A percentile compares a stretch with the other conserved stretches of the same genome.
phyloP scores from a whole-genome alignment of 208 protist species.

The Lotmaria passim region DNA sequence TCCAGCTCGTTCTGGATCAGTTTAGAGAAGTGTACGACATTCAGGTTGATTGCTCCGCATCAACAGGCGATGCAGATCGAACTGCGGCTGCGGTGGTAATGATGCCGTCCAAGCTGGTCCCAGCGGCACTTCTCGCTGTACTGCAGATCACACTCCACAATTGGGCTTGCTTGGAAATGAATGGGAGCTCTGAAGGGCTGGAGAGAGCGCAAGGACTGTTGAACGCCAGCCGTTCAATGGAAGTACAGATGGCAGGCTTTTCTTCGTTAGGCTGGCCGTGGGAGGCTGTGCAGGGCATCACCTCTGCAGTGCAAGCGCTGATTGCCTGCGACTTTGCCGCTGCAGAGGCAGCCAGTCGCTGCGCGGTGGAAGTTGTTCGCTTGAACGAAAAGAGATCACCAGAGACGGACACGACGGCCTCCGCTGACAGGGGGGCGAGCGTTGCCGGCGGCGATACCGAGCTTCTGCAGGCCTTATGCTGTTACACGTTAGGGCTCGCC shows the following conservation, averaged over 20 bases:
- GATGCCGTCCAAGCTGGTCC: constrained; percentile 17
- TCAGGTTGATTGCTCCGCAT: background rate
- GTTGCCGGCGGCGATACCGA: background rate
- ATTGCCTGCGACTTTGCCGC: constrained; percentile 30
- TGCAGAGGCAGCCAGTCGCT: constrained; percentile 21
- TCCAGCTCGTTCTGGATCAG: constrained; percentile 27
- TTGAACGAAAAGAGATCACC: background rate
- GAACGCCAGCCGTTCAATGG: constrained; percentile 9
- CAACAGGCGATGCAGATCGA: background rate
- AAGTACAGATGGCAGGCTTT: constrained; percentile 8
- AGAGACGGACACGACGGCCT: background rate
- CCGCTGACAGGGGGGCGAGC: background rate
- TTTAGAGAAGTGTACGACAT: constrained; percentile 21
- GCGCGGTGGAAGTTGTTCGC: constrained; percentile 11
- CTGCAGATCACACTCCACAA: constrained; percentile 65
- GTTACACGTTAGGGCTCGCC: constrained; percentile 26
- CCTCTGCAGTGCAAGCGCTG: constrained; percentile 26
- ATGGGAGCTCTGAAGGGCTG: constrained; percentile 9
- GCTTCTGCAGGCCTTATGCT: constrained; percentile 15
- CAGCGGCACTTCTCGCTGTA: constrained; percentile 36
- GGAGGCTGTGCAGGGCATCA: constrained; percentile 16
- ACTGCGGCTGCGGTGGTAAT: background rate
- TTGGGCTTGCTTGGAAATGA: constrained; percentile 55
- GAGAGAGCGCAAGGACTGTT: constrained; percentile 11
- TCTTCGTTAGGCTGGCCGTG: constrained; percentile 13